Base-by-base conservation (phyloP, 192 early-diverging fungal species). In the Linnemannia zychae region DNA sequence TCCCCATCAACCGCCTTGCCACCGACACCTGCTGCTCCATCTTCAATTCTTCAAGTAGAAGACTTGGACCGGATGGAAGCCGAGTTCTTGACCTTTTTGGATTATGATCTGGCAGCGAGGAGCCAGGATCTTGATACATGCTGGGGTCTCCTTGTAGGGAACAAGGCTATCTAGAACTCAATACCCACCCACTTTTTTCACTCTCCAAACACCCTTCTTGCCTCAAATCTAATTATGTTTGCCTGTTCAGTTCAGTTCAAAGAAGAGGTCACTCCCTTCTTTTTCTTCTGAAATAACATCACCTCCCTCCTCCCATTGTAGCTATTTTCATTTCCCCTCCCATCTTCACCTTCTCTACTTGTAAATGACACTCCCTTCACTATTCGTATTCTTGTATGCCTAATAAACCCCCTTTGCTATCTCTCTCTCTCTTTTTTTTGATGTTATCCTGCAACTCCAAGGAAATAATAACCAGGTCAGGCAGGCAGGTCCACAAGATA, bases 1-100 rank as follows among this genome's bases (percentile, higher is more conserved):
- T 9, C 71, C 46, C 7, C 48, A 34, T n/a, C 76, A 1, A 37
- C 66, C 22, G n/a, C 78, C 33, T 66, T 33, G 13, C n/a, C 77
- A 31, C 48, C 46, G n/a, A 34, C 40, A 44, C 4, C 34, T 28
- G 38, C 18, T n/a, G n/a, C 50, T 38, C 50, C 28, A 16, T 47
- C 77, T 2, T 73, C 81, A 28, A 63, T 79, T 28, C 40, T 85
- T 18, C 77, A 79, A 48, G 77, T 85, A 7, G 77, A 79, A 48
- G 87, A 88, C 53, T 82, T 91, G 3, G 70, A 86, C 40, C 87
- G 88, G 17, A 91, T 91, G 90, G 90, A 91, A 69, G 28, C 79
- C n/a, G 90, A 91, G 49, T 91, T 89, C 44, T 74, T 91, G 67
- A 84, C 88, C 17, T 91, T 91, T 75, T 75, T 91, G 6, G 82